Evolutionary conservation across 805 yeast species (phyloP), one percentile per base, ranked within the genome.

Genomic region (Dipodascus geniculatus): DNA sequence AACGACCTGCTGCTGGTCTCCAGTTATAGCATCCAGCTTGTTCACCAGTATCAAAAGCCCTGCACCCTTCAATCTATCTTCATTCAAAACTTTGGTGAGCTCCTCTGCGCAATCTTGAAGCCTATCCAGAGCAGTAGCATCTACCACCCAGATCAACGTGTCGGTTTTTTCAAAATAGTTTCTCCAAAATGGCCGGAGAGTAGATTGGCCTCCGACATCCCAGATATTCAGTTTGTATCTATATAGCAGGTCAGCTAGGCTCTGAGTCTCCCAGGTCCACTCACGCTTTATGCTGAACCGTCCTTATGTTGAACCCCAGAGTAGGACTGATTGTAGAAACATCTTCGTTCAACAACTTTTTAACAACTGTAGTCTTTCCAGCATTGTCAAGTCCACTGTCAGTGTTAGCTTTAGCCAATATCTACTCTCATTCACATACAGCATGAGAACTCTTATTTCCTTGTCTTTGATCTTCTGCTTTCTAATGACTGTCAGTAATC

Each of bases 191-290:
- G 90, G 82, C 49, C 98, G 71, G 47, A 90, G 71, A 1, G 91
- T 77, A 48, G 76, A 70, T 66, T 90, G 98, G 1, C 98, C 98
- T 3, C 98, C 98, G 11, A 90, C 81, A 63, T 87, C 96, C 98
- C 75, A 72, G 19, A 72, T 60, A 42, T 71, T 71, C 49, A 72
- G 56, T 28, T 63, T 65, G 53, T 59, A 63, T 11, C 60, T 58
- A n/a, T n/a, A n/a, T n/a, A n/a, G n/a, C n/a, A n/a, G n/a, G n/a
- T n/a, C 3, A n/a, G n/a, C n/a, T n/a, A n/a, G n/a, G n/a, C 2
- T 11, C n/a, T n/a, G n/a, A 28, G 48, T 17, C 19, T 6, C 4
- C 22, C 14, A 6, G 6, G 4, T 42, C 14, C 3, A 54, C 55
- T 23, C 44, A 75, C 2, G 71, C 74, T 1, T 66, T 56, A 57